phyloP scores from a whole-genome alignment of 192 early-diverging fungal genomes.

The Backusella circina region DNA sequence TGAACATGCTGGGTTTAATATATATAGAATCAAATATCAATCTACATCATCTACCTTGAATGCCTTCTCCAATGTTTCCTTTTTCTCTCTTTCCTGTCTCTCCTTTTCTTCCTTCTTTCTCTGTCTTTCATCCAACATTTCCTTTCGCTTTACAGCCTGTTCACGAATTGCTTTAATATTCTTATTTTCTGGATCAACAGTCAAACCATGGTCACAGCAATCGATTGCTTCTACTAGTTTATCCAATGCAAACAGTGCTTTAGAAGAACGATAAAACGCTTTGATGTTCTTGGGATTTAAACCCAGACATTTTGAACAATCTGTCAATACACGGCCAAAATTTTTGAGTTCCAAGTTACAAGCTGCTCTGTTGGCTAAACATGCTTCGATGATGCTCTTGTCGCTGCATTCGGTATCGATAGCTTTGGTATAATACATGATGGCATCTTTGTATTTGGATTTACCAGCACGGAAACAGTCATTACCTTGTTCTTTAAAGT shows the following conservation, averaged over 20 bases:
- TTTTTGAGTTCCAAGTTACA: conserved; percentile 82
- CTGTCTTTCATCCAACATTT: conserved; percentile 42
- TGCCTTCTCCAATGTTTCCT: conserved; percentile 46
- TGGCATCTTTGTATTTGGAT: conserved; percentile 67
- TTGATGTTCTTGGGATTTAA: conserved; percentile 83
- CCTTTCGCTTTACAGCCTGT: conserved; percentile 38
- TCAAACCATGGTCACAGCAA: conserved; percentile 75
- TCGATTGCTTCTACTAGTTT: conserved; percentile 83
- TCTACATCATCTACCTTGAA: conserved; percentile 38
- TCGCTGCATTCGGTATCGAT: conserved; percentile 73
- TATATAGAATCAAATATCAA: background rate
- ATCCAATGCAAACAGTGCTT: conserved; percentile 77
- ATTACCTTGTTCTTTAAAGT: conserved; percentile 97
- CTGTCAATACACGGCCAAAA: conserved; percentile 81
- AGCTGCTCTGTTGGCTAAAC: conserved; percentile 88
- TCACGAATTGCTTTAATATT: conserved; percentile 21
- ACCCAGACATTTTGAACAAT: conserved; percentile 84
- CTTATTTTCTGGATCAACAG: conserved; percentile 52
- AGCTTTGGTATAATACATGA: conserved; percentile 84
- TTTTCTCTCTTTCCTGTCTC: conserved; percentile 42
- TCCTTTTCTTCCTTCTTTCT: conserved; percentile 46
- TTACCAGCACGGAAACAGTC: conserved; percentile 77
- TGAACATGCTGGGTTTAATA: background rate
- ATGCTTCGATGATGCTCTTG: conserved; percentile 68
- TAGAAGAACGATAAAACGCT: conserved; percentile 86